Evolutionary conservation across 176 grass and related monocot genomes (phyloP).

Genomic region (Sorghum bicolor): DNA sequence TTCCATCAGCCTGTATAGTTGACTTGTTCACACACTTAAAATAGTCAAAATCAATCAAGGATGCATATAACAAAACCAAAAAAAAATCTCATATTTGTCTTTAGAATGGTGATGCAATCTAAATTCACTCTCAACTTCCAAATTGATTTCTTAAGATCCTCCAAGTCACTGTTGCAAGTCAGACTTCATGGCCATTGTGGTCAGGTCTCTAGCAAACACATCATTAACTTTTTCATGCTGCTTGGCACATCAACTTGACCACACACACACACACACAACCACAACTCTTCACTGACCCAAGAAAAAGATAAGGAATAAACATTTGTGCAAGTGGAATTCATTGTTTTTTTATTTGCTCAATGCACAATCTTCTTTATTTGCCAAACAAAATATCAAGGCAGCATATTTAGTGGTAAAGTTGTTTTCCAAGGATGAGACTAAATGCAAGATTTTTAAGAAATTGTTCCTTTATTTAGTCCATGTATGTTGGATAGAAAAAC

Average conservation of each 20-base stretch:
- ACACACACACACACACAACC: background rate
- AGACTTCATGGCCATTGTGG: background rate
- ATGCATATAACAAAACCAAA: conserved; percentile 10
- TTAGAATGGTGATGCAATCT: background rate
- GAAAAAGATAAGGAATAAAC: background rate
- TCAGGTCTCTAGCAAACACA: background rate
- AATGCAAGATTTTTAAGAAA: background rate
- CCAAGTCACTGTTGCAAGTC: background rate
- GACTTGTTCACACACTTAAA: background rate
- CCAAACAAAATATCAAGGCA: background rate
- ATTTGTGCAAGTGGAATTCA: background rate
- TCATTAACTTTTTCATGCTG: background rate
- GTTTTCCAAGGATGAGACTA: background rate
- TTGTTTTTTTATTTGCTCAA: background rate
- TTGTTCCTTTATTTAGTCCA: background rate
- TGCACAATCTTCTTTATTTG: background rate
- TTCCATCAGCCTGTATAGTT: background rate
- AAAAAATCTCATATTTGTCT: background rate
- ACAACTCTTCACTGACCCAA: background rate
- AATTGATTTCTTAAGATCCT: background rate
- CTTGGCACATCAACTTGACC: background rate
- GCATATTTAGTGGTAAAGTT: background rate
- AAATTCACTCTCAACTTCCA: background rate
- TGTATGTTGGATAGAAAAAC: background rate
- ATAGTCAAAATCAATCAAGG: conserved; percentile 13